A percentile compares a stretch with the other conserved stretches of the same genome.
Conservation (phyloP, 345 rosid species). For the Eucalyptus tenuipes region DNA sequence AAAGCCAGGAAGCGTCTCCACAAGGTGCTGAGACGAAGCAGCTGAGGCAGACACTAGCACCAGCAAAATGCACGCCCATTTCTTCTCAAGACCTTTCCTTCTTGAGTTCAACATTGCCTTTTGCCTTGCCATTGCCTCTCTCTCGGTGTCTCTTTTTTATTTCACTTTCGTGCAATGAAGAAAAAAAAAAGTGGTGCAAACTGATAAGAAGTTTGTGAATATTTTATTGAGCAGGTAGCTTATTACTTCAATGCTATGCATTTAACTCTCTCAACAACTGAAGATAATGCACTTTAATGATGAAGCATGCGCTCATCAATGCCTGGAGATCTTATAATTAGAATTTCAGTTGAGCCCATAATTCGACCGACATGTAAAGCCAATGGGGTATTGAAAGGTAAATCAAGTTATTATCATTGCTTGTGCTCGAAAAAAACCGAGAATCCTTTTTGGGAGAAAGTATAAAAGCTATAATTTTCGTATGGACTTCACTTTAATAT, state of each 20-base stretch:
- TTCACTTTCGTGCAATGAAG: neutral
- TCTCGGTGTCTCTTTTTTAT: fast-evolving
- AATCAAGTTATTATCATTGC: too few relatives aligned
- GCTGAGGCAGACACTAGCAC: neutral
- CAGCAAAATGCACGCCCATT: neutral
- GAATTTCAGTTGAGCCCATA: neutral
- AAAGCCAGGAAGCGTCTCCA: neutral
- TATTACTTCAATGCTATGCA: too few relatives aligned
- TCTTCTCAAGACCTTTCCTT: neutral
- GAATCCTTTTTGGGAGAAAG: too few relatives aligned
- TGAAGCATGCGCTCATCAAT: neutral
- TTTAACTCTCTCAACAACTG: neutral
- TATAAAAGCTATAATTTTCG: too few relatives aligned
- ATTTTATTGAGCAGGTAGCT: too few relatives aligned
- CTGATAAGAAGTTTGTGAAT: too few relatives aligned
- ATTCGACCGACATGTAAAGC: neutral
- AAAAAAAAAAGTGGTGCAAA: too few relatives aligned
- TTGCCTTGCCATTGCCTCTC: neutral
- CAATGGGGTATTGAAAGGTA: neutral
- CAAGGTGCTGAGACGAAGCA: neutral
- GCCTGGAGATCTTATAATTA: neutral
- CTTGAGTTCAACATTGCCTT: neutral
- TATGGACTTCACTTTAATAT: too few relatives aligned
- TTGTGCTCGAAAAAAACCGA: too few relatives aligned
- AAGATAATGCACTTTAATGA: neutral